Evolutionary conservation across 208 protist species (phyloP).

Genomic region (Crithidia brevicula): DNA sequence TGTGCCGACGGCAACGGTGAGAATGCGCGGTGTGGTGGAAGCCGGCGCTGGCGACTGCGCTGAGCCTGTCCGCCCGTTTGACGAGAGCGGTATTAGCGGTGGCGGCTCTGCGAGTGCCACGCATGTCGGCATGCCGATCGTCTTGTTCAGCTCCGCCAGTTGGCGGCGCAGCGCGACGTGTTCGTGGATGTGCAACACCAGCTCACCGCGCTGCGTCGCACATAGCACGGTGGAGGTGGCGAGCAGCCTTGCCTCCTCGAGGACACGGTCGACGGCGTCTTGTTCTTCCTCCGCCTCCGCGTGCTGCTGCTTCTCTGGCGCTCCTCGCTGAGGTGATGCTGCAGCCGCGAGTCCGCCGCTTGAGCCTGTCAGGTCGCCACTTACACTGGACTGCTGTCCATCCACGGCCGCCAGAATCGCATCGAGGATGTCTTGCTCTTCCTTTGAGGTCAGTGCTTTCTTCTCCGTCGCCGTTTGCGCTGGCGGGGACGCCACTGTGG

Average conservation of each 20-base stretch:
- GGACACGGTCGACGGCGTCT: slow-evolving; percentile 48
- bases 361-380: slow-evolving; percentile 45
- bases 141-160: slow-evolving; percentile 32
- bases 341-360: background rate
- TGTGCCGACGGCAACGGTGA: slow-evolving; percentile 62
- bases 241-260: slow-evolving; percentile 54
- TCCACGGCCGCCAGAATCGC: slow-evolving; percentile 67
- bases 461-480: too few relatives aligned
- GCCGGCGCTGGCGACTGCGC: background rate
- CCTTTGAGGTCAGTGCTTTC: slow-evolving; percentile 7
- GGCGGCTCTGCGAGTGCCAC: slow-evolving; percentile 24
- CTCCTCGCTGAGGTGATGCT: background rate
- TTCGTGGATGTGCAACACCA: slow-evolving; percentile 68
- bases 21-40: background rate
- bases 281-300: slow-evolving; percentile 13
- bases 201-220: slow-evolving; percentile 25
- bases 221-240: slow-evolving; percentile 40
- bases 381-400: slow-evolving; percentile 67
- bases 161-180: slow-evolving; percentile 50
- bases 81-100: background rate
- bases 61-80: background rate
- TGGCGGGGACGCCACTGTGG: too few relatives aligned
- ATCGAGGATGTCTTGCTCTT: slow-evolving; percentile 60
- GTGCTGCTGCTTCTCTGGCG: background rate
- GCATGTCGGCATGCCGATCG: slow-evolving; percentile 59